phyloP scores from a whole-genome alignment of 306 rosid species.

The Lathyrus aphaca region DNA sequence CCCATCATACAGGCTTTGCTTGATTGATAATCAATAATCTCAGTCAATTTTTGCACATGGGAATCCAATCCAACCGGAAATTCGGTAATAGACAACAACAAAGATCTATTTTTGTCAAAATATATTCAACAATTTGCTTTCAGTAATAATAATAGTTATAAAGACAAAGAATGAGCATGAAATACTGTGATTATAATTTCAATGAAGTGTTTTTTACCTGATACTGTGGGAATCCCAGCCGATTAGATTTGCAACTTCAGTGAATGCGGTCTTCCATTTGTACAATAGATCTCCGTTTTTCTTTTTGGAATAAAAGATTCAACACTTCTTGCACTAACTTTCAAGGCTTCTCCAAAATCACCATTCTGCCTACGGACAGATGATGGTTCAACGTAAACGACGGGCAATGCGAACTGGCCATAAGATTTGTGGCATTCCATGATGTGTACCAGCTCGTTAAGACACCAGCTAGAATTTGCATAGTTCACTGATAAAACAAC shows the following conservation, averaged over 20 bases:
- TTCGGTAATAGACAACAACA: not conserved
- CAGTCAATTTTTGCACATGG: not conserved
- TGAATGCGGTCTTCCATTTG: not conserved
- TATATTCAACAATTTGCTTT: not conserved
- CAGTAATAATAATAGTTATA: not conserved
- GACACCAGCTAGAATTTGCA: slow-evolving; percentile 35
- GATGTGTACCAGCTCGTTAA: not conserved
- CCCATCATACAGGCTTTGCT: slow-evolving; percentile 10
- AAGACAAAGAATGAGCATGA: not conserved
- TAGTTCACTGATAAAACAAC: not conserved
- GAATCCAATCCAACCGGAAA: slow-evolving; percentile 24
- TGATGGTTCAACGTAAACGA: slow-evolving; percentile 9
- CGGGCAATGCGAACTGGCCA: not conserved
- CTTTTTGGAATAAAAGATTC: too few relatives aligned
- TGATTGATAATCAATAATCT: not conserved
- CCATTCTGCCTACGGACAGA: not conserved
- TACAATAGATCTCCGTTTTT: too few relatives aligned
- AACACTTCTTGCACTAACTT: not conserved
- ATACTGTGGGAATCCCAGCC: not conserved
- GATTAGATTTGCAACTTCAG: not conserved
- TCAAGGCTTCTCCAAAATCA: not conserved
- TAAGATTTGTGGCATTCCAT: not conserved
- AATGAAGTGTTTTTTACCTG: not conserved
- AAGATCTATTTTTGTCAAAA: not conserved
- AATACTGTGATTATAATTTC: not conserved